These are phyloP conservation scores for Scenedesmus sp. DNA, from an alignment of 163 green algal genomes.

Conservation along the genomic window DNA sequence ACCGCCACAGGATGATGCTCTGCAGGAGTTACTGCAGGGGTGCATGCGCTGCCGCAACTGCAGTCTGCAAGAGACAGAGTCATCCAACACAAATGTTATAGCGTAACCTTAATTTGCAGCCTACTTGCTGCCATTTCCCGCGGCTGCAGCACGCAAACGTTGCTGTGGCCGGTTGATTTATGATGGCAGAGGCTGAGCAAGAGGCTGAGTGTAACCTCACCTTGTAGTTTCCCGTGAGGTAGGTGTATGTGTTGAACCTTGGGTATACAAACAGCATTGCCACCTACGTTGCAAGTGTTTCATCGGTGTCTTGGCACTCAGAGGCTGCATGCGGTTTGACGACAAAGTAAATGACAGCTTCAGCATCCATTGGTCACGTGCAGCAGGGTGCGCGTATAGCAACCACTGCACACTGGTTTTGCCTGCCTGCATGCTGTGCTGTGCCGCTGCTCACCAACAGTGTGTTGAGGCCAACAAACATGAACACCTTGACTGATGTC, in stretches of 20 bases:
- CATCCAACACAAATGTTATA: background rate
- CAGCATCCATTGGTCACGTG: background rate
- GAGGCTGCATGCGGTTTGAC: background rate
- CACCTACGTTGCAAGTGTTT: background rate
- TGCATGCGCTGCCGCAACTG: background rate
- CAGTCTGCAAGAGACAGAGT: background rate
- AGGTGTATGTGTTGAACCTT: slow-evolving; percentile 33
- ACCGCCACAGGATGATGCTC: no score
- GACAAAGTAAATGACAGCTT: background rate
- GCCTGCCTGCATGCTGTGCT: background rate
- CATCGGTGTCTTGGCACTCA: background rate
- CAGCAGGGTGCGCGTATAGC: background rate
- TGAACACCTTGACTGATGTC: slow-evolving; percentile 10
- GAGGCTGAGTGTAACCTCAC: background rate
- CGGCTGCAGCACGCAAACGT: background rate
- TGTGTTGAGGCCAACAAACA: slow-evolving; percentile 44
- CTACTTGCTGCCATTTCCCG: no score
- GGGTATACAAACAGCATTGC: slow-evolving; percentile 43
- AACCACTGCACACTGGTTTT: background rate
- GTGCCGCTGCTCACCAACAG: slow-evolving; percentile 16
- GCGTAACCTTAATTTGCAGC: background rate
- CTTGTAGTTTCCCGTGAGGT: slow-evolving; percentile 1
- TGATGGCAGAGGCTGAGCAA: background rate
- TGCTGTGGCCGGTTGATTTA: background rate
- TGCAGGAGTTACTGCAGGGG: no score